These are phyloP conservation scores for Picochlorum sp. DNA, from an alignment of 139 green algal genomes.

Conservation along the genomic window DNA sequence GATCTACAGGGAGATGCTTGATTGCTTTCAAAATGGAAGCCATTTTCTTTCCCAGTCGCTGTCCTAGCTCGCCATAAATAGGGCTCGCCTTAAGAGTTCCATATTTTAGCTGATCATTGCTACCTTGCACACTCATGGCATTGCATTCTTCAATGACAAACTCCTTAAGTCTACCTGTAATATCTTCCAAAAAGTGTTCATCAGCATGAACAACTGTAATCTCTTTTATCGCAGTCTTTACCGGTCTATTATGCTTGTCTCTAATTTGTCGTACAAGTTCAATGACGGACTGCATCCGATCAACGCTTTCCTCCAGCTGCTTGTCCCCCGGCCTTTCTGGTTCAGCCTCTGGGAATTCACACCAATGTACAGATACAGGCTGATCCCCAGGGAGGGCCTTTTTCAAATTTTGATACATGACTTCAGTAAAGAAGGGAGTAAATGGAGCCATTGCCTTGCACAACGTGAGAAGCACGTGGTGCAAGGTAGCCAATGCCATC, in stretches of 20 bases:
- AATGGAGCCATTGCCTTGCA: constrained; percentile 95
- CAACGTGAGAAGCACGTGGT: constrained; percentile 77
- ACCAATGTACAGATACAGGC: constrained; percentile 76
- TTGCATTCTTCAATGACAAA: constrained; percentile 94
- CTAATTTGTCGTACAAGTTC: constrained; percentile 78
- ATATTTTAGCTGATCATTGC: constrained; percentile 66
- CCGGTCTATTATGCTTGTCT: constrained; percentile 43
- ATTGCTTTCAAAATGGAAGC: constrained; percentile 49
- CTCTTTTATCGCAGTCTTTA: constrained; percentile 75
- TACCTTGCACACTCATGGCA: constrained; percentile 57
- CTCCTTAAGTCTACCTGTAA: constrained; percentile 69
- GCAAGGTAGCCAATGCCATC: constrained; percentile 61
- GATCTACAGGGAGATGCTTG: constrained; percentile 27
- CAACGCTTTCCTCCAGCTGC: constrained; percentile 68
- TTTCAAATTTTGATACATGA: constrained; percentile 95
- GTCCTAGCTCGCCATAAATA: constrained; percentile 76
- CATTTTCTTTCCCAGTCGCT: constrained; percentile 77
- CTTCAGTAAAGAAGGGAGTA: constrained; percentile 97
- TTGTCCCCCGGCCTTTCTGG: constrained; percentile 25
- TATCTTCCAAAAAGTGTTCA: constrained; percentile 66
- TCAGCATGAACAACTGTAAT: constrained; percentile 79
- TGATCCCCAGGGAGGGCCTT: constrained; percentile 29
- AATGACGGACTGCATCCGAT: constrained; percentile 80
- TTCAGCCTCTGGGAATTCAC: constrained; percentile 53
- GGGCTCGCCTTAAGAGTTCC: constrained; percentile 60